Percentiles rank a stretch among this genome's conserved stretches.
These are phyloP conservation scores for Ogataea paradorogensis DNA, from an alignment of 805 yeast genomes.

Conservation along the genomic window DNA sequence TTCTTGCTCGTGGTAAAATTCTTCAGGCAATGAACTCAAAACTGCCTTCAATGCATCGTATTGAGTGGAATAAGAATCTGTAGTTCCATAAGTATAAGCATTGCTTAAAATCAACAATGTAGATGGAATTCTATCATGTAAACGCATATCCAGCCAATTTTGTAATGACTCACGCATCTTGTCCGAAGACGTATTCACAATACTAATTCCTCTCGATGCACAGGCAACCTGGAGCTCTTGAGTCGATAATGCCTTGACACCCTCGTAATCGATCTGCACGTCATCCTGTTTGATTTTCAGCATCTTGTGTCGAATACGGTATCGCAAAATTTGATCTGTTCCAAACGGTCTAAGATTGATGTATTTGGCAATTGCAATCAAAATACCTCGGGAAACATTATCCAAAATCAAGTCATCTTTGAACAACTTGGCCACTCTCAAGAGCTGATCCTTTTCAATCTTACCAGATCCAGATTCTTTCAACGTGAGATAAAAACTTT, in stretches of 20 bases:
- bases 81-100: constrained; percentile 80
- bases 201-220: constrained; percentile 87
- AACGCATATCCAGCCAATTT: constrained; percentile 85
- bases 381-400: constrained; percentile 85
- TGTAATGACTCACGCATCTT: constrained; percentile 72
- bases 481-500: constrained; percentile 69
- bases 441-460: constrained; percentile 59
- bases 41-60: constrained; percentile 90
- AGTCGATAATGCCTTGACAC: constrained; percentile 76
- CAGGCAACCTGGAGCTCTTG: constrained; percentile 87
- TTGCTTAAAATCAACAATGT: constrained; percentile 79
- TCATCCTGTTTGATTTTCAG: constrained; percentile 88
- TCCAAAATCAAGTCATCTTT: constrained; percentile 92
- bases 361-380: constrained; percentile 89
- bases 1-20: constrained; percentile 92
- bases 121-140: constrained; percentile 85
- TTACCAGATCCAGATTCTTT: not conserved
- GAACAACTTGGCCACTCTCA: constrained; percentile 82
- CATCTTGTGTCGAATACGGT: constrained; percentile 86
- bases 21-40: constrained; percentile 86
- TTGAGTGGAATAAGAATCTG: constrained; percentile 50
- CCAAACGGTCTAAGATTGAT: constrained; percentile 91
- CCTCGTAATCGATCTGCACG: constrained; percentile 86
- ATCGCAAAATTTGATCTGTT: constrained; percentile 82
- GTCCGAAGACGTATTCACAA: constrained; percentile 73